Base-by-base conservation (phyloP, 805 yeast species). In the Starmerella apicola region DNA sequence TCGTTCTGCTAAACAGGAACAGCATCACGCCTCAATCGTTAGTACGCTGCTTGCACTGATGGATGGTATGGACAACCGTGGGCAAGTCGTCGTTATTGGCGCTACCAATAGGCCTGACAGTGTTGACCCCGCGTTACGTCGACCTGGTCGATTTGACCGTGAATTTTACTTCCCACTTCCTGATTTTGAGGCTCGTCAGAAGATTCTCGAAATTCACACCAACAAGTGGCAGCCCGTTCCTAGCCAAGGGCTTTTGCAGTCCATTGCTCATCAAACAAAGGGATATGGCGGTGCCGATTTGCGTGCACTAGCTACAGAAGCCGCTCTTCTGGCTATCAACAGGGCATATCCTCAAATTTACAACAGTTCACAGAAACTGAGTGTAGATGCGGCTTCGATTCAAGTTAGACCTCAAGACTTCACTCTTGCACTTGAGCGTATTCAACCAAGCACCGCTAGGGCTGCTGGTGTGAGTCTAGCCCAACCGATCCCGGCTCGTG, bases 31-130 rank as follows among this genome's bases (percentile, higher is more conserved):
- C 3, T 81, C 94, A 46, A 91, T 91, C 44, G 98, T 91, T 2
- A 85, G 96, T 4, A 91, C 98, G 0, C 64, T 91, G 53, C 70
- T 91, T 48, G 97, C 98, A 0, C 64, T 91, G 38, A 91, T 91
- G 98, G 98, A 91, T 60, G 98, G 98, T 52, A 91, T 91, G 97
- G 97, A 88, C 58, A 85, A 85, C 51, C 74, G 97, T 57, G 98
- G 98, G 6, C 97, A 91, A 57, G 97, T 91, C 16, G 88, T 91
- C 48, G 95, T 91, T 2, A 86, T 91, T 51, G 98, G 98, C 43
- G 98, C 98, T 1, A 91, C 98, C 0, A 91, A 91, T 61, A 68
- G 98, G 55, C 98, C 98, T 0, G 97, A 91, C 61, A 81, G 96
- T 0, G 82, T 91, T n/a, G 98, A 91, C 60, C 96, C 98, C 1